A percentile compares a stretch with the other conserved stretches of the same genome.
These are phyloP conservation scores for Verticillium albo-atrum DNA, from an alignment of 2,329 filamentous ascomycete species.

Conservation along the genomic window DNA sequence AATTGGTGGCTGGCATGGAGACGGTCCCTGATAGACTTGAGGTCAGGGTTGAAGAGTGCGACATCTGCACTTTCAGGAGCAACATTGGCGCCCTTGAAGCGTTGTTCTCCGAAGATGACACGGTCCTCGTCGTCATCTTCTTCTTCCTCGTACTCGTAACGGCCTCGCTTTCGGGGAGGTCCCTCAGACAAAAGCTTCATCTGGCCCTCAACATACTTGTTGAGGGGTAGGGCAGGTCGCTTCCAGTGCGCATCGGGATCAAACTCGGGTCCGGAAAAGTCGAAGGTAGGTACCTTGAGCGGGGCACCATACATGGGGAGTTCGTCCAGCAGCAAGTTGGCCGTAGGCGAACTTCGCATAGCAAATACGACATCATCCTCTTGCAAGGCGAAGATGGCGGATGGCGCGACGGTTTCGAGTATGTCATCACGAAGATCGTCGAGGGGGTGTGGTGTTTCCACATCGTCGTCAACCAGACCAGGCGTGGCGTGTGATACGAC, in stretches of 20 bases:
- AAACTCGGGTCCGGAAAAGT: slow-evolving; percentile 51
- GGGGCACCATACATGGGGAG: slow-evolving; percentile 73
- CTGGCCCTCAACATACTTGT: slow-evolving; percentile 79
- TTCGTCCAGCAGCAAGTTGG: slow-evolving; percentile 74
- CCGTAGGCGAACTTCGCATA: slow-evolving; percentile 67
- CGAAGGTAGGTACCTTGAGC: slow-evolving; percentile 53
- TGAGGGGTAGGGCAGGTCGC: slow-evolving; percentile 74
- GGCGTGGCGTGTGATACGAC: slow-evolving; percentile 52
- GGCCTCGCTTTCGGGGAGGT: slow-evolving; percentile 70
- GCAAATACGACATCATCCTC: slow-evolving; percentile 79
- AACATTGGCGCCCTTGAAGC: slow-evolving; percentile 35
- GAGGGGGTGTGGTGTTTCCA: slow-evolving; percentile 47
- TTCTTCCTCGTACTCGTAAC: slow-evolving; percentile 78
- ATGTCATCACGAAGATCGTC: slow-evolving; percentile 37
- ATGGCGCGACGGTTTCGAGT: slow-evolving; percentile 56
- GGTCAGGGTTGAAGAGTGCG: slow-evolving; percentile 83
- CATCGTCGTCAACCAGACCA: slow-evolving; percentile 62
- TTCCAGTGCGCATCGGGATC: slow-evolving; percentile 71
- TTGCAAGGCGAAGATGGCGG: slow-evolving; percentile 77
- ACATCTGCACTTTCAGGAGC: slow-evolving; percentile 70
- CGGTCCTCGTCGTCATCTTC: slow-evolving; percentile 52
- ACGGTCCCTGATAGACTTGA: slow-evolving; percentile 83
- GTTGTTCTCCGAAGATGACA: slow-evolving; percentile 28
- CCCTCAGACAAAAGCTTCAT: slow-evolving; percentile 64
- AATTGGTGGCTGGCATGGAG: slow-evolving; percentile 91